phyloP scores from a whole-genome alignment of 163 green algal species.

The Prototheca cutis region DNA sequence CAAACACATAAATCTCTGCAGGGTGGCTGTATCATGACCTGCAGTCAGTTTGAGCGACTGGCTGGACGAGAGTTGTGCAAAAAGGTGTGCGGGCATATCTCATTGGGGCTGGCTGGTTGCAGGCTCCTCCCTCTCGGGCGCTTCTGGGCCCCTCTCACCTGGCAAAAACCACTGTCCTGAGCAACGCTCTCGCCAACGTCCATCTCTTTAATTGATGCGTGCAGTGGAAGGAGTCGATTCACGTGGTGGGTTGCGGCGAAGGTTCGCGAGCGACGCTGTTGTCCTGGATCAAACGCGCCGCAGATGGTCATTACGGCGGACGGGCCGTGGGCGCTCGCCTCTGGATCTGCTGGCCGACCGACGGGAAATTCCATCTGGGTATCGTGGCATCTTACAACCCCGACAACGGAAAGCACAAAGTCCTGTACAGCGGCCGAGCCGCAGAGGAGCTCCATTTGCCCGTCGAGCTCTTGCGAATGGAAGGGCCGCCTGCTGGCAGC shows the following conservation, averaged over 20 bases:
- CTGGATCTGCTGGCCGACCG: slow-evolving; percentile 28
- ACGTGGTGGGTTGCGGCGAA: slow-evolving; percentile 30
- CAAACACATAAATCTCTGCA: neutral
- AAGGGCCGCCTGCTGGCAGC: neutral
- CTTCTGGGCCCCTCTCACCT: too few species aligned
- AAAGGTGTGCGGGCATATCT: slow-evolving; percentile 10
- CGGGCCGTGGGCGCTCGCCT: slow-evolving; percentile 15
- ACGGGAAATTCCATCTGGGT: slow-evolving; percentile 21
- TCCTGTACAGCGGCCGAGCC: slow-evolving; percentile 8
- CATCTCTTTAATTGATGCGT: too few species aligned
- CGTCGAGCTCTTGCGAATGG: slow-evolving; percentile 15
- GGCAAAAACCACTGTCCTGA: too few species aligned
- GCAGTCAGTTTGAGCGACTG: slow-evolving; percentile 30
- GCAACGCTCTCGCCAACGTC: too few species aligned
- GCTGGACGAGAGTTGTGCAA: slow-evolving; percentile 36
- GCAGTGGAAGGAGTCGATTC: slow-evolving; percentile 38
- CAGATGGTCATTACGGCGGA: slow-evolving; percentile 11
- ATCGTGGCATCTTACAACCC: slow-evolving; percentile 16
- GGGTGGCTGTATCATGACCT: slow-evolving; percentile 35
- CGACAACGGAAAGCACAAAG: slow-evolving; percentile 25
- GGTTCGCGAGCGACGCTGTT: slow-evolving; percentile 25
- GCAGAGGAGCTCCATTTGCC: slow-evolving; percentile 27
- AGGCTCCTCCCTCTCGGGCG: too few species aligned
- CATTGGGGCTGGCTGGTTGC: too few species aligned
- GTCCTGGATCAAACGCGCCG: slow-evolving; percentile 23